Percentiles rank a stretch among this genome's conserved stretches.
These are phyloP conservation scores for Aspergillus fumigatus DNA, from an alignment of 2,329 filamentous ascomycete genomes.

Conservation along the genomic window DNA sequence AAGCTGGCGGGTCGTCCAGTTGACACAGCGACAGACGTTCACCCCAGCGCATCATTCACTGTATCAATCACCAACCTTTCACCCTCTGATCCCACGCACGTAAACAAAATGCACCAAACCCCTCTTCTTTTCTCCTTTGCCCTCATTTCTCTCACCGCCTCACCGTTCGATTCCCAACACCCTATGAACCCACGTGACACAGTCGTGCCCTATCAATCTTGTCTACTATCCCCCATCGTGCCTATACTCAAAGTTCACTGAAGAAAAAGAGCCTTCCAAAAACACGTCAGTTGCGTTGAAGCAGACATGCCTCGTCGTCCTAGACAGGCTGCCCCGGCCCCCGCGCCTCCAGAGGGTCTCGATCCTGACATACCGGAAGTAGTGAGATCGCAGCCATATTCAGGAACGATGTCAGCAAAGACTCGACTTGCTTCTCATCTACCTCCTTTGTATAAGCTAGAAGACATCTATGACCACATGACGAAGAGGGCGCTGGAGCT, in stretches of 20 bases:
- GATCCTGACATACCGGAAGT: conserved; percentile 20
- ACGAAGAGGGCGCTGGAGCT: conserved; percentile 19
- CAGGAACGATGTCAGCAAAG: conserved; percentile 1
- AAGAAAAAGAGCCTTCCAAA: not conserved
- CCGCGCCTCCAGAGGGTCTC: not conserved
- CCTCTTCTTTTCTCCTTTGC: not conserved
- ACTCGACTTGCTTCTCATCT: conserved; percentile 17
- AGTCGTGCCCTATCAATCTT: conserved; percentile 3
- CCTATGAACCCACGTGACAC: conserved; percentile 10
- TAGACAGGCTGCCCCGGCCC: not conserved
- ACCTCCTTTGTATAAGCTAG: conserved; percentile 23
- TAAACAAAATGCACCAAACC: not conserved
- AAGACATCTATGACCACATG: conserved; percentile 28
- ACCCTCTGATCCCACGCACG: not conserved
- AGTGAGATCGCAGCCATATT: conserved; percentile 11
- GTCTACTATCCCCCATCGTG: not conserved
- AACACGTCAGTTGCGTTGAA: not conserved
- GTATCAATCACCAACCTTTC: not conserved
- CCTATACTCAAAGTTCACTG: not conserved
- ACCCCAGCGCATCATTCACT: not conserved
- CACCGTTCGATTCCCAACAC: not conserved
- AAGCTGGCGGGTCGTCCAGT: not conserved
- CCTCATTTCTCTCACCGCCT: conserved; percentile 1
- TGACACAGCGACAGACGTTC: not conserved
- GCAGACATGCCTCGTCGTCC: conserved; percentile 1